phyloP scores from a whole-genome alignment of 2,329 filamentous ascomycete species.

The Macrophomina phaseolina region DNA sequence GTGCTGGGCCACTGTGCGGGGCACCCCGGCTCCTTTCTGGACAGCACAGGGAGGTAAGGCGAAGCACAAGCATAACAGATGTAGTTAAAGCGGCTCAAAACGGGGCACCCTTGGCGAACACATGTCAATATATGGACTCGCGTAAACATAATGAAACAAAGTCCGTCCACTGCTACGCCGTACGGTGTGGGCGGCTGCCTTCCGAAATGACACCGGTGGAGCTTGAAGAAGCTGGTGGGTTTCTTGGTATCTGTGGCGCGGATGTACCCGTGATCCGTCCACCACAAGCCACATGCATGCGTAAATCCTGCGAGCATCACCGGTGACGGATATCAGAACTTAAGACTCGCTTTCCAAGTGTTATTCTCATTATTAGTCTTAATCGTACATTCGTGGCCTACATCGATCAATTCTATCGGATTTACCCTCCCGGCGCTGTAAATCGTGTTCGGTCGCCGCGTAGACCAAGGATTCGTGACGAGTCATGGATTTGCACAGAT shows the following conservation, averaged over 20 bases:
- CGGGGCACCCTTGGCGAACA: neutral
- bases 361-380: neutral
- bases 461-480: neutral
- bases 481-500: neutral
- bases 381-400: too few species aligned
- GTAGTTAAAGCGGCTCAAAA: neutral
- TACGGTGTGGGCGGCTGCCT: neutral
- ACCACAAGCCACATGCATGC: neutral
- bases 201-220: neutral
- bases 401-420: neutral
- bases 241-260: neutral
- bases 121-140: neutral
- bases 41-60: neutral
- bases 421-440: neutral
- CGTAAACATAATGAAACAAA: neutral
- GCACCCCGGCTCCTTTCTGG: neutral
- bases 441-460: neutral
- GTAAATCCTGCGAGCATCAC: neutral
- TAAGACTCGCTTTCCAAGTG: neutral
- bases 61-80: neutral
- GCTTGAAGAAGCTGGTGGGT: neutral
- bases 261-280: neutral
- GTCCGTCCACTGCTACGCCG: neutral
- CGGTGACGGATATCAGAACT: too few species aligned
- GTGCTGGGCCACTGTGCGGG: neutral